Base-by-base conservation (phyloP, 192 early-diverging fungal species). In the Borealophlyctis nickersoniae region DNA sequence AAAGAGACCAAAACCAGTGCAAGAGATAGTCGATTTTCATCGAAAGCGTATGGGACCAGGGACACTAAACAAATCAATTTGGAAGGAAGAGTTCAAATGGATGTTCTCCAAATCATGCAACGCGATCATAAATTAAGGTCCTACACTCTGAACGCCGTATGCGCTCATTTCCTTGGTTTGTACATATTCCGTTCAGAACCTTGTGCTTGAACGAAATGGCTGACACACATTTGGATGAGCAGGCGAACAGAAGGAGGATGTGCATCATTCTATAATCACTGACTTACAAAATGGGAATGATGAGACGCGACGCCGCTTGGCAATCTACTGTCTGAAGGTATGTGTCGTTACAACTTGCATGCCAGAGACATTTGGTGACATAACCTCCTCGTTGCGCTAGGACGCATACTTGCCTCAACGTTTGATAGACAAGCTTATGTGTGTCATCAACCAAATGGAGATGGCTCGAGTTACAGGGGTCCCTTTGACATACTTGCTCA, bases 201-300 rank as follows among this genome's bases (percentile, higher is more conserved):
- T 35, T 29, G 7, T 5, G 19, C 36, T 26, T 65, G 9, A 14
- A 51, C 4, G 49, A 23, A 49, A 30, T 62, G 61, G 27, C 52
- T 0, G 24, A 36, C 5, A 1, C 4, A 24, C 54, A 0, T 39
- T 16, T 51, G 50, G 53, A 9, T 54, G 24, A 14, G 22, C 31
- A 88, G 90, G 87, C 26, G 96, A 98, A 73, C 96, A 98, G 81
- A 98, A 98, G 71, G 96, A 98, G 71, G 96, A 98, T 63, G 96
- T 98, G 3, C 95, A 96, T 63, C 91, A 98, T 66, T 96, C 95
- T 3, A 96, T 98, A 39, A 98, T 98, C 80, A 91, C 92, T 0
- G 96, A 97, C 58, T 75, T 98, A 24, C 96, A 98, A 65, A 96
- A 96, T 63, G 94, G 92, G 49, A 96, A 90, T 69, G 83, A 87